Conservation (phyloP, 345 rosid genomes). For the Salix purpurea region DNA sequence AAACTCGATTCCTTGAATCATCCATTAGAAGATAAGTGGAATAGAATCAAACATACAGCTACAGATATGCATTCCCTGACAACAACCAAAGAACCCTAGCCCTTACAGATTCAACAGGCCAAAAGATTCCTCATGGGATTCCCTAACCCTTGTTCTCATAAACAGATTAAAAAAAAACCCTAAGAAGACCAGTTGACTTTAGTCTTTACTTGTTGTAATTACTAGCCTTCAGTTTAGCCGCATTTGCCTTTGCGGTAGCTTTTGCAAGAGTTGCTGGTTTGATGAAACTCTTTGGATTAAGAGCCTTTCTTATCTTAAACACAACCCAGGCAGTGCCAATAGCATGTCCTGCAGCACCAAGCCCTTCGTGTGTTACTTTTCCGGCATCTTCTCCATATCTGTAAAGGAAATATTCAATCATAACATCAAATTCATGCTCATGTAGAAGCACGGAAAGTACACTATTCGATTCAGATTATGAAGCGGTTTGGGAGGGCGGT, state of each 20-base stretch:
- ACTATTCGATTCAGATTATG: background rate
- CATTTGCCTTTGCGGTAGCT: constrained; percentile 50
- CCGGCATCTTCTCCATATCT: constrained; percentile 86
- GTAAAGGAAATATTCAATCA: constrained; percentile 9
- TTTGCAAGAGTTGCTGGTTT: constrained; percentile 67
- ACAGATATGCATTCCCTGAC: background rate
- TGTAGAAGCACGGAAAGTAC: background rate
- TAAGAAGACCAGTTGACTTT: background rate
- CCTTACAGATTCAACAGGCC: background rate
- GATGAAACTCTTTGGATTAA: constrained; percentile 69
- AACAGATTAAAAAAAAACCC: background rate
- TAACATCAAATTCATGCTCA: background rate
- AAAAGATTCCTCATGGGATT: background rate
- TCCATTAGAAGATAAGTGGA: too few relatives aligned
- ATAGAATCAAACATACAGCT: background rate
- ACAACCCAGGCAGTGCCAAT: constrained; percentile 92
- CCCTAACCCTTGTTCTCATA: background rate
- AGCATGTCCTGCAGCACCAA: constrained; percentile 86
- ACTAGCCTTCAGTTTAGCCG: constrained; percentile 42
- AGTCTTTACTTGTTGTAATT: constrained; percentile 18
- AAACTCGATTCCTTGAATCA: too few relatives aligned
- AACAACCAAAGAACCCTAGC: background rate
- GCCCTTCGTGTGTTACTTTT: constrained; percentile 60
- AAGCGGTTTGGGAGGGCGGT: too few relatives aligned
- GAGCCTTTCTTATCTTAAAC: constrained; percentile 79